A percentile compares a stretch with the other conserved stretches of the same genome.
Evolutionary conservation across 2,329 filamentous ascomycete genomes (phyloP).

Genomic region (Alternaria triticina): DNA sequence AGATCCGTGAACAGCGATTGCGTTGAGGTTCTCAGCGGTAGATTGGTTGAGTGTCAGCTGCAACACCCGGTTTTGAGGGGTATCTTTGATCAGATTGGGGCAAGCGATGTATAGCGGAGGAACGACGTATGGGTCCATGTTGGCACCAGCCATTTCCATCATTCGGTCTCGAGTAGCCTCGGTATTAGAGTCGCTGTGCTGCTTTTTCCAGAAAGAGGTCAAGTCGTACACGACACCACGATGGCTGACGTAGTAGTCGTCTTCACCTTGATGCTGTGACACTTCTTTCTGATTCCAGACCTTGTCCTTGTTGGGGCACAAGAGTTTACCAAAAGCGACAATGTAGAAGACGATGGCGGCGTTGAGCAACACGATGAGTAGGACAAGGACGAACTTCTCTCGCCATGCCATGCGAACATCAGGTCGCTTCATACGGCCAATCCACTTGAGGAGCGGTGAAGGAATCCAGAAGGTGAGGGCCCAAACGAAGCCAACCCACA

Average conservation of each 20-base stretch:
- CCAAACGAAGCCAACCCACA: slow-evolving; percentile 87
- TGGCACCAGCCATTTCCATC: slow-evolving; percentile 76
- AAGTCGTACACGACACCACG: slow-evolving; percentile 92
- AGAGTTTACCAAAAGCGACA: slow-evolving; percentile 78
- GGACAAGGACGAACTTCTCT: slow-evolving; percentile 86
- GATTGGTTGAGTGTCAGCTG: slow-evolving; percentile 66
- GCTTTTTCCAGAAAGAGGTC: slow-evolving; percentile 80
- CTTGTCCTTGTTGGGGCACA: slow-evolving; percentile 92
- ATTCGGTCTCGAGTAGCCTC: slow-evolving; percentile 69
- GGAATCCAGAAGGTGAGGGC: slow-evolving; percentile 92
- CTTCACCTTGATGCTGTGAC: slow-evolving; percentile 68
- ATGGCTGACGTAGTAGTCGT: slow-evolving; percentile 87
- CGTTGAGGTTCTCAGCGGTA: slow-evolving; percentile 58
- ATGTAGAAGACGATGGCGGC: slow-evolving; percentile 89
- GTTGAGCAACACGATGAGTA: slow-evolving; percentile 83
- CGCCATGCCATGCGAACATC: slow-evolving; percentile 98
- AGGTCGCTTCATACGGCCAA: slow-evolving; percentile 95
- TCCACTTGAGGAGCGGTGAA: slow-evolving; percentile 76
- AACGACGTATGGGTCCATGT: slow-evolving; percentile 85
- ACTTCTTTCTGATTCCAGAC: slow-evolving; percentile 80
- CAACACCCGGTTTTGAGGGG: slow-evolving; percentile 55
- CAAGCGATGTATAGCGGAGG: slow-evolving; percentile 79
- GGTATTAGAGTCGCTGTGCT: slow-evolving; percentile 78
- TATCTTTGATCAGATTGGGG: slow-evolving; percentile 67
- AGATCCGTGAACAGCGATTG: slow-evolving; percentile 70